Conservation (phyloP, 805 yeast genomes). For the Wickerhamiella bombiphila region DNA sequence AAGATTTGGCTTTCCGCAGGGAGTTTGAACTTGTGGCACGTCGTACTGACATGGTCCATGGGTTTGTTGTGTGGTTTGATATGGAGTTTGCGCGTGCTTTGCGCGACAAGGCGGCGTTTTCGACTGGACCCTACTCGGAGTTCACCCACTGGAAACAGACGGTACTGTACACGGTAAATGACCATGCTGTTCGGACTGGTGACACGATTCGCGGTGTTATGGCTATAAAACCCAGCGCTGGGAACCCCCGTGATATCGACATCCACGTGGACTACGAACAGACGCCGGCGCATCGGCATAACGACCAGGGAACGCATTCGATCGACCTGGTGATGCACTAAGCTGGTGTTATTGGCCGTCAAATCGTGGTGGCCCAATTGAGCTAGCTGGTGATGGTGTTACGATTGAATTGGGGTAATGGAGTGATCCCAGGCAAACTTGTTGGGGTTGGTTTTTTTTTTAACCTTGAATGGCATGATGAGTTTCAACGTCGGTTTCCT, state of each 20-base stretch:
- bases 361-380: too few relatives aligned
- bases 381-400: too few relatives aligned
- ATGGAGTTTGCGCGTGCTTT: slow-evolving; percentile 54
- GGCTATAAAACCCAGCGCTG: slow-evolving; percentile 58
- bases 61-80: slow-evolving; percentile 88
- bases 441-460: too few relatives aligned
- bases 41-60: slow-evolving; percentile 73
- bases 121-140: slow-evolving; percentile 87
- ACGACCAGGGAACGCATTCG: slow-evolving; percentile 1
- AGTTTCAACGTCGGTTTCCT: too few relatives aligned
- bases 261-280: slow-evolving; percentile 43
- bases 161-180: slow-evolving; percentile 77
- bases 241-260: slow-evolving; percentile 82
- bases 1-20: slow-evolving; percentile 61
- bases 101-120: slow-evolving; percentile 44
- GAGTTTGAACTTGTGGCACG: slow-evolving; percentile 59
- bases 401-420: background rate
- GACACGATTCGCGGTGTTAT: slow-evolving; percentile 61
- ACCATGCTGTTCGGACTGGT: slow-evolving; percentile 58
- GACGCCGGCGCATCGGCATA: slow-evolving; percentile 2
- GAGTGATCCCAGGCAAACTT: background rate
- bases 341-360: background rate
- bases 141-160: slow-evolving; percentile 99
- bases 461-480: too few relatives aligned
- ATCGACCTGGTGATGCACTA: slow-evolving; percentile 9